A percentile compares a stretch with the other conserved stretches of the same genome.
Conservation (phyloP, 2,329 filamentous ascomycete species). For the Ophiosphaerella narmari region DNA sequence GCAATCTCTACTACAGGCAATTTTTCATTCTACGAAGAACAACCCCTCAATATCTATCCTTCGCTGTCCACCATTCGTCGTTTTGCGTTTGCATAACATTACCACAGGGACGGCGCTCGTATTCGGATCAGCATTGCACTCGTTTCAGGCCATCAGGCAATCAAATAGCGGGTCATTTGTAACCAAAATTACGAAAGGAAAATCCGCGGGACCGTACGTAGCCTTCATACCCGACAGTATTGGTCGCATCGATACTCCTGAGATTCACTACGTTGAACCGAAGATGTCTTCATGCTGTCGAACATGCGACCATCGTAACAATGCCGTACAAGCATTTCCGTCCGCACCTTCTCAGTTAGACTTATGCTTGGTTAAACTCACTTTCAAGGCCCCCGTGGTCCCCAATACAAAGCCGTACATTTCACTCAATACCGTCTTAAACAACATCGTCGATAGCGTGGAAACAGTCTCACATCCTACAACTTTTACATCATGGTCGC, state of each 20-base stretch:
- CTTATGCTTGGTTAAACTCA: slow-evolving; percentile 30
- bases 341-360: slow-evolving; percentile 22
- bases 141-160: too few relatives aligned
- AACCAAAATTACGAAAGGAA: too few relatives aligned
- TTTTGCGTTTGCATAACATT: too few relatives aligned
- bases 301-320: slow-evolving; percentile 34
- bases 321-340: slow-evolving; percentile 16
- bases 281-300: slow-evolving; percentile 26
- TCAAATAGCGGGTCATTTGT: too few relatives aligned
- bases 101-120: too few relatives aligned
- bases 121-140: too few relatives aligned
- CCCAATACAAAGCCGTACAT: slow-evolving; percentile 10
- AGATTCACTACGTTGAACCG: neutral
- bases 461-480: slow-evolving; percentile 28
- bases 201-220: too few relatives aligned
- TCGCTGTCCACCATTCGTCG: neutral
- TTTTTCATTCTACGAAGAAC: neutral
- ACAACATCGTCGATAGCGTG: slow-evolving; percentile 32
- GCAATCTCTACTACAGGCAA: too few relatives aligned
- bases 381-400: slow-evolving; percentile 21
- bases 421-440: slow-evolving; percentile 28
- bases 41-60: neutral
- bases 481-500: slow-evolving; percentile 36
- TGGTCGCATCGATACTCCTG: neutral
- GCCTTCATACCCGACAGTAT: too few relatives aligned